Percentiles rank a stretch among this genome's conserved stretches.
phyloP scores from a whole-genome alignment of 495 filamentous ascomycete species.

The Talaromyces trachyspermus region DNA sequence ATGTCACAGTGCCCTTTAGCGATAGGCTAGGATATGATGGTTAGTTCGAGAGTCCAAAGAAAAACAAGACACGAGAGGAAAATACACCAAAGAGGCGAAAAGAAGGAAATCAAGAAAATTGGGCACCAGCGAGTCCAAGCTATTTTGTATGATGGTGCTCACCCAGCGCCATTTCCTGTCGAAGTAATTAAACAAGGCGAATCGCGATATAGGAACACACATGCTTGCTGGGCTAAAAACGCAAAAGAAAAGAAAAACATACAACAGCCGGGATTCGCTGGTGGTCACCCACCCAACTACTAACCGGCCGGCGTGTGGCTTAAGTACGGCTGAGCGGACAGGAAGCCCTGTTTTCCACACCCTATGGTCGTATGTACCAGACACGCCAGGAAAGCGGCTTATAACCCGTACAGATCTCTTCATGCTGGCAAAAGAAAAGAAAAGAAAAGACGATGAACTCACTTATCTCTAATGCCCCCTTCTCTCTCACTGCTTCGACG shows the following conservation, averaged over 20 bases:
- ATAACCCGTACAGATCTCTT: neutral
- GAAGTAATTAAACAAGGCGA: slow-evolving; percentile 17
- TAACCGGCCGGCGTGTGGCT: slow-evolving; percentile 16
- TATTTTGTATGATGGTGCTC: no score
- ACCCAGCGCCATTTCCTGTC: no score
- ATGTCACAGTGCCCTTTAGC: slow-evolving; percentile 22
- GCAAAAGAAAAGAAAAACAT: slow-evolving; percentile 15
- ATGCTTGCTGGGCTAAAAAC: no score
- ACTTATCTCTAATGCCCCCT: neutral
- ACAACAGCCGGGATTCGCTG: slow-evolving; percentile 30
- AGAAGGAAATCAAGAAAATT: no score
- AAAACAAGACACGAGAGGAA: neutral
- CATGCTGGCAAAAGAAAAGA: no score
- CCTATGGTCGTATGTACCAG: slow-evolving; percentile 11
- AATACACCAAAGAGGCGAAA: neutral
- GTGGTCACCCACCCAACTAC: slow-evolving; percentile 30
- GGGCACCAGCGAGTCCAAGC: no score
- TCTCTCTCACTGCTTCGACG: slow-evolving; percentile 23
- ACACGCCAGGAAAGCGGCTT: neutral
- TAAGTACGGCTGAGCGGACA: slow-evolving; percentile 19
- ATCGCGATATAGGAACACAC: neutral
- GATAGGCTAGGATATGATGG: neutral
- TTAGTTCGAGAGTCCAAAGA: neutral
- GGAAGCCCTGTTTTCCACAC: slow-evolving; percentile 14
- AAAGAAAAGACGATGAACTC: slow-evolving; percentile 3